Evolutionary conservation across 805 yeast genomes (phyloP), one percentile per base, ranked within the genome.

Genomic region (Candida namnaoensis): DNA sequence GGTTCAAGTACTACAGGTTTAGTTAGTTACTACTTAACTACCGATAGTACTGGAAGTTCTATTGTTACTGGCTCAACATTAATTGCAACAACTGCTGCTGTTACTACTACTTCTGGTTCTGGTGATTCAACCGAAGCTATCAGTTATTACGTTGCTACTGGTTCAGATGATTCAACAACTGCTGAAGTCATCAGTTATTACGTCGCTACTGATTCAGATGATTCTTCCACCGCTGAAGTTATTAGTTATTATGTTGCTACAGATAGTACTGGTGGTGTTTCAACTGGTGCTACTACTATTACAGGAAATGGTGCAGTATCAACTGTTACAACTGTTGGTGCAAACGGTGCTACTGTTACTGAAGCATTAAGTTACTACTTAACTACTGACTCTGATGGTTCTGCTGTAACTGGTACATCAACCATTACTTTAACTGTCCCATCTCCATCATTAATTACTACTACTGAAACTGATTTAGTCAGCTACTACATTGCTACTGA

Each of bases 231-330:
- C 40, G 10, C 32, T 48, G n/a, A 12, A 14, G 57, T 39, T 25
- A 58, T 61, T 4, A 38, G 48, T 27, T 68, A 53, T 78, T 82
- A 78, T 19, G 38, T 51, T 45, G 65, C 58, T 11, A 76, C 65
- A 47, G 64, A 70, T 9, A n/a, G n/a, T n/a, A n/a, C n/a, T n/a
- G n/a, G n/a, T 10, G 38, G 30, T 24, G n/a, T 39, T 2, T 41
- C 43, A 10, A 36, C n/a, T 13, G 23, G 38, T 13, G 36, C 43
- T 3, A 28, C 40, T 38, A 34, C n/a, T 2, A 9, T 14, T 24
- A 4, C 32, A 10, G 34, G 25, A 2, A 30, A 23, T 14, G 8
- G 41, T 23, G 34, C 32, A 10, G 35, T 41, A 13, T 32, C 37
- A 26, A 19, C 26, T 27, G 35, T 27, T 8, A 49, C 50, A n/a